Evolutionary conservation across 2,329 filamentous ascomycete species (phyloP).

Genomic region (Hypoxylon sp.): DNA sequence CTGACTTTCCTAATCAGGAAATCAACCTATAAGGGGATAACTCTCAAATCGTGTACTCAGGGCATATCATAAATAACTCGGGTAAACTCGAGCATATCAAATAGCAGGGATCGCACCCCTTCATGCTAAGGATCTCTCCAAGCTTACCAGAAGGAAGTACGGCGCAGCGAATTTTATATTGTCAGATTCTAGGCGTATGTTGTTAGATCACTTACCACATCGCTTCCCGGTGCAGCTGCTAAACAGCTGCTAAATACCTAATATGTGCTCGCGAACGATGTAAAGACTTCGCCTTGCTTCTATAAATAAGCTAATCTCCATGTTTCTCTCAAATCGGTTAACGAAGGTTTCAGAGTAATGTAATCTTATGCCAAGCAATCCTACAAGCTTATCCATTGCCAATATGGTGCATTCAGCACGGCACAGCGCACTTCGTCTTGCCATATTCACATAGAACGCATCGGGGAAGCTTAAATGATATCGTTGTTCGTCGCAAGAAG

Average conservation of each 20-base stretch:
- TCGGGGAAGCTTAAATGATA: background rate
- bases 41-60: too few species aligned
- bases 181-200: background rate
- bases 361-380: background rate
- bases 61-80: background rate
- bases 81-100: background rate
- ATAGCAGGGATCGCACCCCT: background rate
- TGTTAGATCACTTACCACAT: background rate
- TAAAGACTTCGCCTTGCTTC: background rate
- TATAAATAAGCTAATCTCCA: background rate
- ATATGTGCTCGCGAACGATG: background rate
- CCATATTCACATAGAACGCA: background rate
- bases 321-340: background rate
- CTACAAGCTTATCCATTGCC: background rate
- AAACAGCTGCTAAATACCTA: background rate
- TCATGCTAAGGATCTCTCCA: background rate
- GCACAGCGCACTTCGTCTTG: background rate
- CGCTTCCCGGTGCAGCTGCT: background rate
- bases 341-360: background rate
- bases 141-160: background rate
- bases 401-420: background rate
- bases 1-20: conserved; percentile 1
- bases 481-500: background rate
- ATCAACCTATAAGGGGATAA: background rate
- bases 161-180: background rate